Base-by-base conservation (phyloP, 371 early-diverging fungal genomes). In the Furculomyces boomerangus region DNA sequence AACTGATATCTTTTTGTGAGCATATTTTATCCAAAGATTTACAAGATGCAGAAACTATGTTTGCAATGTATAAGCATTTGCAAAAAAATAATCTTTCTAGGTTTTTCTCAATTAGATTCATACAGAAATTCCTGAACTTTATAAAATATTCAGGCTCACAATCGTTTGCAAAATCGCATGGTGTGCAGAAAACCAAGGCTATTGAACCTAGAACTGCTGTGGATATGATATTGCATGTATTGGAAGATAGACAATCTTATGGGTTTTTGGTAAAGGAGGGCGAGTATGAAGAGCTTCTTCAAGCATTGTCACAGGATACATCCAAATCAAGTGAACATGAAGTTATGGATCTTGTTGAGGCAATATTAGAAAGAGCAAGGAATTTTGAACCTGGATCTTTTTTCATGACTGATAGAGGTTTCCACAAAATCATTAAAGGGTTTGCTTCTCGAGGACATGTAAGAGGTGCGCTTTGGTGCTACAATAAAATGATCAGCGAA, bases 401-500 rank as follows among this genome's bases (percentile, higher is more conserved):
- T 28, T 49, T 27, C 30, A 7, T 49, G 2, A 28, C 50, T 7
- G 30, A 30, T 29, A 18, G 29, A 16, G 30, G 50, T 8, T 49
- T 49, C 30, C 5, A n/a, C n/a, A 49, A 49, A 16, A n/a, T 49
- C 8, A 49, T 49, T 18, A 49, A 30, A 30, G 50, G 50, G 24
- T 49, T 49, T 49, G 50, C 30, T 7, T 28, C 8, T n/a, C 3
- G n/a, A 29, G 50, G 50, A n/a, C 28, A 49, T n/a, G 18, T 30
- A 7, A 49, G 29, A 28, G 50, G 50, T 18, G 50, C 30, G n/a
- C 18, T 49, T 18, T 49, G 50, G 50, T 18, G 50, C 5, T 49
- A 49, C n/a, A 49, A 49, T 18, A n/a, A 27, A 49, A 49, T 49
- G 50, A 49, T 26, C 30, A 7, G 18, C 18, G 50, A 49, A 29